Evolutionary conservation across 179 eudicot genomes (phyloP), one percentile per base, ranked within the genome.

Genomic region (Beta macrorhiza): DNA sequence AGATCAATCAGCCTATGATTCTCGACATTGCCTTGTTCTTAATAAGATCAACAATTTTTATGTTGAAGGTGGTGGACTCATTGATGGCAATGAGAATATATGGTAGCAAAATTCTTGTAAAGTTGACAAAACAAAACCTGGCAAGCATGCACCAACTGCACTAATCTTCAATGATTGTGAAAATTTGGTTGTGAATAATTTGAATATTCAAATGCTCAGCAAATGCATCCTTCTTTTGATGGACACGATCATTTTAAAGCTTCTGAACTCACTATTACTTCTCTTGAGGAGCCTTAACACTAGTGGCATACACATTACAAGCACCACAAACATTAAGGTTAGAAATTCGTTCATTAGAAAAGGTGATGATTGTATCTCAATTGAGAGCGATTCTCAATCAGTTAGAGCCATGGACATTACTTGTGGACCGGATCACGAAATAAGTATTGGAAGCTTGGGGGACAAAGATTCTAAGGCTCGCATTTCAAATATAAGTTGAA

Each of bases 281-380:
- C 98, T 74, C 93, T 93, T 2, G 92, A 44, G 57, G 29, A 57
- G 98, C 75, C 98, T 95, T 47, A 93, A 93, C 78, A 93, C 98
- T 2, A 97, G 92, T 82, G 98, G 95, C 78, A 90, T 93, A 65
- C 97, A 92, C 80, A 81, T 86, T n/a, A 68, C 80, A 0, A 47
- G 37, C 25, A 71, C 86, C n/a, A 42, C 78, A 12, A 73, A 81
- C 29, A 74, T 86, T 65, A 4, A 61, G 0, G 52, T 86, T 59
- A 7, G 67, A 45, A 61, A 42, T 84, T 79, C 90, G 5, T 22
- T 10, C 16, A 88, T 93, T 14, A 82, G 82, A 68, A 93, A 49
- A 91, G 94, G 98, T 73, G 97, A 93, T 78, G 98, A 93, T 75
- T 93, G 97, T 75, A 81, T 93, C 52, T 93, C 98, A 29, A 92